Base-by-base conservation (phyloP, 345 rosid species). In the Hibiscus mutabilis region DNA sequence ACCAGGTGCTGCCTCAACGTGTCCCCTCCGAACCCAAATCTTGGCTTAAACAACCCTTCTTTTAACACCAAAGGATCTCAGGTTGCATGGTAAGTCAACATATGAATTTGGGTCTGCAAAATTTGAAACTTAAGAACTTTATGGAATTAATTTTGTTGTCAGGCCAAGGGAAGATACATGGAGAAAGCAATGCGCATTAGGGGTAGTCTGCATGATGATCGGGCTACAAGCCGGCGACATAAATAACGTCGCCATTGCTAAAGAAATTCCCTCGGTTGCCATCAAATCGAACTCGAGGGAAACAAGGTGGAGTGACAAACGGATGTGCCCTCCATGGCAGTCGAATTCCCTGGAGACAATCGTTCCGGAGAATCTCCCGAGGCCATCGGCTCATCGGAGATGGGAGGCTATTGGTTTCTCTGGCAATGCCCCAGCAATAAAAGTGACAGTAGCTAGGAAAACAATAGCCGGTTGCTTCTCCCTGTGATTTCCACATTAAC, bases 331-430 rank as follows among this genome's bases (percentile, higher is more conserved):
- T 0, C 79, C 91, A 2, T 87, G 91, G 89, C 67, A 59, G 29
- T 11, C 44, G 40, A 87, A 84, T 52, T 82, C 87, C 2, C 67
- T 87, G 0, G 86, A 85, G 78, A 78, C 82, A 1, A 80, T 83
- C 12, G 89, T 87, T 55, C 91, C 91, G 1, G 91, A 87, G 82
- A 87, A 87, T 77, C 91, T 87, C 55, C 91, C 87, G 0, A 79
- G 89, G 40, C 89, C 86, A 0, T 72, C 80, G 1, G 71, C 69
- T 49, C 77, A 37, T 29, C 62, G 87, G 21, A 86, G 80, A 53
- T 87, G 84, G 78, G 84, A 80, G 76, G 66, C 69, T 6, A 81
- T 82, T 0, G 72, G 81, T 11, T 19, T 59, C 25, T 55, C 1
- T 25, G 42, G 68, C 0, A 69, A 75, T 1, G 88, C 81, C 0